Percentiles rank a stretch among this genome's conserved stretches.
Conservation (phyloP, 305 asterid genomes). For the Fraxinus dipetala region DNA sequence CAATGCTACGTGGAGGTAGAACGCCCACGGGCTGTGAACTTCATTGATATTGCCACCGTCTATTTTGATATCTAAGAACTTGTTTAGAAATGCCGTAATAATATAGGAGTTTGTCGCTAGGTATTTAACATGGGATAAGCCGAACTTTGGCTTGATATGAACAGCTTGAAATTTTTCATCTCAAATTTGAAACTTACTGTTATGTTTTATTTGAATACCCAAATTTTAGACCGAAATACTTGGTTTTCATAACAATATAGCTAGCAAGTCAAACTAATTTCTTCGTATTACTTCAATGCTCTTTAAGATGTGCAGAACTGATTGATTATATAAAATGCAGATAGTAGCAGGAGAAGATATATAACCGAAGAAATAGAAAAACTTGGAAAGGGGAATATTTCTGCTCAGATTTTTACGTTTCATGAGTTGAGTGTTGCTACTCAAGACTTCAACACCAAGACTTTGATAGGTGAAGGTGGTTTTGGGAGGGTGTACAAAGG, state of each 20-base stretch:
- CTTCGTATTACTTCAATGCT: background rate
- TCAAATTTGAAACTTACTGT: background rate
- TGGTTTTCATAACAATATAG: background rate
- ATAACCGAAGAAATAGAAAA: slow-evolving; percentile 47
- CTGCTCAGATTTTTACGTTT: slow-evolving; percentile 60
- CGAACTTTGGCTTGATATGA: no score
- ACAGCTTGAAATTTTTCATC: background rate
- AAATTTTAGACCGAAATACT: background rate
- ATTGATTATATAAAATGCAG: slow-evolving; percentile 43
- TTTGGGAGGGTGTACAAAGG: slow-evolving; percentile 89
- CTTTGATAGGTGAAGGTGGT: slow-evolving; percentile 84
- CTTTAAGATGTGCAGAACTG: background rate
- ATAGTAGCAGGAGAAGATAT: slow-evolving; percentile 44
- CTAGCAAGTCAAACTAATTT: background rate
- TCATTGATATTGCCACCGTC: background rate
- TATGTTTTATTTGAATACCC: background rate
- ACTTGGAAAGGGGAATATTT: slow-evolving; percentile 65
- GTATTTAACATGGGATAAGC: background rate
- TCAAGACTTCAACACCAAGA: slow-evolving; percentile 42
- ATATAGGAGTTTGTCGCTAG: no score
- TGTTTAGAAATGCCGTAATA: background rate
- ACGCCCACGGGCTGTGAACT: background rate
- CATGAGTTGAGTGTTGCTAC: slow-evolving; percentile 53
- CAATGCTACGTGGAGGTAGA: background rate
- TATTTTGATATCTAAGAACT: background rate